Evolutionary conservation across 1,284 basidiomycete species (phyloP).

Genomic region (Leccinum subfulvum): DNA sequence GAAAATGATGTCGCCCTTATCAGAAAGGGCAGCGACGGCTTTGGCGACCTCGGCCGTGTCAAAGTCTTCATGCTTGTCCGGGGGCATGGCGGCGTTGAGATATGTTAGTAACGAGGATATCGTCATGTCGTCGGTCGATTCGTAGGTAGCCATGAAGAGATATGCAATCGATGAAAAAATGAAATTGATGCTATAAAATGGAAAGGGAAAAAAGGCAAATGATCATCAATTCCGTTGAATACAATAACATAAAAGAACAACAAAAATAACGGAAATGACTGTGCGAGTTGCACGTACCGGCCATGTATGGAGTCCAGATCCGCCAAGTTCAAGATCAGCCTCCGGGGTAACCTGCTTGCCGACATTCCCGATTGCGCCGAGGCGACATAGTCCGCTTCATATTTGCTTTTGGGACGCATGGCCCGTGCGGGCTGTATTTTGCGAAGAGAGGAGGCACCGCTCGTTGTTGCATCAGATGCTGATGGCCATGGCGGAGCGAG

Average conservation of each 20-base stretch:
- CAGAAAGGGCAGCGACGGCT: slow-evolving; percentile 51
- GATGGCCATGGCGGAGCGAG: slow-evolving; percentile 23
- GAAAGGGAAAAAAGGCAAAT: slow-evolving; percentile 1
- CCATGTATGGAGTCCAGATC: slow-evolving; percentile 57
- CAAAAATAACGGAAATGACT: slow-evolving; percentile 5
- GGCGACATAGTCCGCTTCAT: slow-evolving; percentile 22
- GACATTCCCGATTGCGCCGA: slow-evolving; percentile 18
- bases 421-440: slow-evolving; percentile 24
- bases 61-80: slow-evolving; percentile 76
- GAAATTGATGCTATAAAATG: slow-evolving; percentile 49
- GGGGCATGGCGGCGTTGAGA: slow-evolving; percentile 70
- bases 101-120: slow-evolving; percentile 66
- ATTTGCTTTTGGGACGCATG: slow-evolving; percentile 29
- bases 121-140: slow-evolving; percentile 59
- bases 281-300: slow-evolving; percentile 44
- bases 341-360: slow-evolving; percentile 29
- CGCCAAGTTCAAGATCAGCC: slow-evolving; percentile 44
- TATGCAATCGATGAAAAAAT: slow-evolving; percentile 56
- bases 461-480: slow-evolving; percentile 16
- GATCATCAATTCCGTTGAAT: slow-evolving; percentile 10
- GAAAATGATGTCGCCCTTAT: slow-evolving; percentile 51
- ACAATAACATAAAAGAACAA: background rate
- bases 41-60: slow-evolving; percentile 69
- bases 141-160: slow-evolving; percentile 65
- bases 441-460: slow-evolving; percentile 12